phyloP scores from a whole-genome alignment of 352 stramenopile species.

The Globisporangium mamillatum region DNA sequence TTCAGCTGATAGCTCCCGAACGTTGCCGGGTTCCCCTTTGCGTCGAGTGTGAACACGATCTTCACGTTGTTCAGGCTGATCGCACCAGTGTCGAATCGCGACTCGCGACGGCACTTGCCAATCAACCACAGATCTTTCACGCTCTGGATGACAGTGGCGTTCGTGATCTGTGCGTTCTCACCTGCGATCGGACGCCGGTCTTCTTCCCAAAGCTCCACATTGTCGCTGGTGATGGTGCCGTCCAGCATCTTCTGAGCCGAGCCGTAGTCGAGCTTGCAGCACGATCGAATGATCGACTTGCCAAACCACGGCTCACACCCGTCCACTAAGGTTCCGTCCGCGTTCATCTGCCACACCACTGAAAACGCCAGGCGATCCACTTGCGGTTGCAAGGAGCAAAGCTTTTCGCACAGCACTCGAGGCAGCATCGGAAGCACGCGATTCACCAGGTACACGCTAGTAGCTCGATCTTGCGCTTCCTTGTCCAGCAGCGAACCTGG shows the following conservation, averaged over 20 bases:
- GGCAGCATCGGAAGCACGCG: conserved; percentile 96
- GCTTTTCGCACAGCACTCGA: conserved; percentile 93
- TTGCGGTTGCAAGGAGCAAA: conserved; percentile 96
- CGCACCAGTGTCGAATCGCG: conserved; percentile 91
- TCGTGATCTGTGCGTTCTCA: conserved; percentile 48
- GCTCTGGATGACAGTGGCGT: conserved; percentile 54
- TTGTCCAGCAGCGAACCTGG: conserved; percentile 89
- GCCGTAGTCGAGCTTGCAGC: conserved; percentile 95
- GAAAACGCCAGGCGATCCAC: conserved; percentile 95
- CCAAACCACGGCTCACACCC: conserved; percentile 94
- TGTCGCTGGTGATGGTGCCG: conserved; percentile 64
- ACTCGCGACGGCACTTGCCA: conserved; percentile 59
- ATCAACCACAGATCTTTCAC: conserved; percentile 70
- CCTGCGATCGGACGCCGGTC: conserved; percentile 40
- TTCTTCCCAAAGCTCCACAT: conserved; percentile 71
- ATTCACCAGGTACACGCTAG: conserved; percentile 97
- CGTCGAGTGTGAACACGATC: conserved; percentile 92
- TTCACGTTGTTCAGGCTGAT: conserved; percentile 93
- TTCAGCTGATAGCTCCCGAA: conserved; percentile 91
- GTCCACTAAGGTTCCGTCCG: conserved; percentile 90
- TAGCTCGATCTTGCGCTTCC: conserved; percentile 91
- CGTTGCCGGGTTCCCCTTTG: conserved; percentile 86
- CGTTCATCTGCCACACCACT: conserved; percentile 96
- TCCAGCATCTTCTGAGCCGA: conserved; percentile 97
- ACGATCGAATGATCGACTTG: conserved; percentile 97